A percentile compares a stretch with the other conserved stretches of the same genome.
These are phyloP conservation scores for Herpotrichia juniperi DNA, from an alignment of 2,329 filamentous ascomycete genomes.

Conservation along the genomic window DNA sequence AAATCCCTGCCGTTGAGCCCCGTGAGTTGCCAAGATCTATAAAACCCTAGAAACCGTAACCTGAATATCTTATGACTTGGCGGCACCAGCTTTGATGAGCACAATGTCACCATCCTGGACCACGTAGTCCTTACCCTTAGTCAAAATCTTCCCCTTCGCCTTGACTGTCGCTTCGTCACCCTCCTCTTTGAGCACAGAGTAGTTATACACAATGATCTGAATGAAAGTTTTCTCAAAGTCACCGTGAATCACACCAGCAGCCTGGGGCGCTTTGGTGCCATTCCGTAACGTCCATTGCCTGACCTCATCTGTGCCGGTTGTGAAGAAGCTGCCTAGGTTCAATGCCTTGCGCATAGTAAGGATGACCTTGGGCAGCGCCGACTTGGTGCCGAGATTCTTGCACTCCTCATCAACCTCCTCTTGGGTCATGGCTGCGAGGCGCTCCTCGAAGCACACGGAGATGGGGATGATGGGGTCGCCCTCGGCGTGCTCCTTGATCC, in stretches of 20 bases:
- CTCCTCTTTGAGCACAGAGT: conserved; percentile 76
- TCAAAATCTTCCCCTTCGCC: conserved; percentile 95
- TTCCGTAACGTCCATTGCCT: conserved; percentile 97
- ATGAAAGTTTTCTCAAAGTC: conserved; percentile 99
- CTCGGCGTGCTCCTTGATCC: conserved; percentile 88
- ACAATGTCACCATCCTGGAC: conserved; percentile 83
- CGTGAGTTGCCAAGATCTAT: neutral
- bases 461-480: conserved; percentile 93
- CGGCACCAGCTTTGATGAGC: conserved; percentile 88
- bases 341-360: conserved; percentile 90
- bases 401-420: conserved; percentile 81
- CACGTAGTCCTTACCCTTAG: conserved; percentile 97
- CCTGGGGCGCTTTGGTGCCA: conserved; percentile 95
- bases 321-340: conserved; percentile 96
- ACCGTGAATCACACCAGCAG: conserved; percentile 95
- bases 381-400: conserved; percentile 86
- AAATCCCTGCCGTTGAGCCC: neutral
- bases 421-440: conserved; percentile 81
- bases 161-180: conserved; percentile 89
- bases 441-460: conserved; percentile 91
- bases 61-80: conserved; percentile 55
- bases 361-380: conserved; percentile 89
- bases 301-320: conserved; percentile 92
- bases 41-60: neutral
- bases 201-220: conserved; percentile 95